These are phyloP conservation scores for Neofusicoccum cordaticola DNA, from an alignment of 2,329 filamentous ascomycete species.

Conservation along the genomic window DNA sequence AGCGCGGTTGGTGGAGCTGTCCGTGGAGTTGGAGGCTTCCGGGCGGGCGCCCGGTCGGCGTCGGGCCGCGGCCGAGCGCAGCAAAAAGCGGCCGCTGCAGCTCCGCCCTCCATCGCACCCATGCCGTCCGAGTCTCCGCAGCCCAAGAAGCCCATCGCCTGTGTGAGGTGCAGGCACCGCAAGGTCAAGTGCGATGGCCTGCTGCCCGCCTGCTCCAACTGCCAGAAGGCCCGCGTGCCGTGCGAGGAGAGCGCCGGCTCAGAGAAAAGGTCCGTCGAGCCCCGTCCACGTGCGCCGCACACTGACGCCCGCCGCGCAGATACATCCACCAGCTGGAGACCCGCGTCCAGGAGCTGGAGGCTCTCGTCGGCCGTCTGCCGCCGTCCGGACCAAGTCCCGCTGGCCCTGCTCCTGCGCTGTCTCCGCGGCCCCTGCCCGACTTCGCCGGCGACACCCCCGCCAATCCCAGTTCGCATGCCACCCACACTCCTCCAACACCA, in stretches of 20 bases:
- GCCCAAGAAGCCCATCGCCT: neutral
- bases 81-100: neutral
- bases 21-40: no score
- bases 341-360: neutral
- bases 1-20: no score
- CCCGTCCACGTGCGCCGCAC: no score
- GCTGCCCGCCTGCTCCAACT: slow-evolving; percentile 5
- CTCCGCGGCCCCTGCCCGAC: neutral
- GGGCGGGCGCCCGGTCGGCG: no score
- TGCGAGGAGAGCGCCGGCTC: slow-evolving; percentile 10
- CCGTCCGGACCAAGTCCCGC: neutral
- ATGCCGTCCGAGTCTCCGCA: neutral
- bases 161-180: neutral
- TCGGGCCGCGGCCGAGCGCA: neutral
- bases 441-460: neutral
- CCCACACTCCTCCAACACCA: neutral
- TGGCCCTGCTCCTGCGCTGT: neutral
- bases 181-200: slow-evolving; percentile 14
- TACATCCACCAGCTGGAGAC: slow-evolving; percentile 1
- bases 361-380: neutral
- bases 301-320: neutral
- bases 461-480: neutral
- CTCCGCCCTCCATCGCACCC: neutral
- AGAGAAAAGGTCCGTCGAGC: neutral
- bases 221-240: neutral